phyloP scores from a whole-genome alignment of 2,329 filamentous ascomycete species.

The Penicillium nordicum region DNA sequence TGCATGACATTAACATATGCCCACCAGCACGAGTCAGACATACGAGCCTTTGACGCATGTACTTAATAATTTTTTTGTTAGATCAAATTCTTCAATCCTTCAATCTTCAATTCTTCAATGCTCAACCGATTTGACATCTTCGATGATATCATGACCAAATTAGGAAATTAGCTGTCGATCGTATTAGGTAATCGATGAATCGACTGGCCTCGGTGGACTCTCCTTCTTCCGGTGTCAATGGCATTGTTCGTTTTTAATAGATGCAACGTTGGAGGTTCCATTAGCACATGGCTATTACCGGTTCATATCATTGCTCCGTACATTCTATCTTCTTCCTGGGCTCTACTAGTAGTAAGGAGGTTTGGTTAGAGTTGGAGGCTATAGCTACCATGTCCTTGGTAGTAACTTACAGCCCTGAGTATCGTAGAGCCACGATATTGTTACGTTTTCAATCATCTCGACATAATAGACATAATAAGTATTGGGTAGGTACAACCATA shows the following conservation, averaged over 20 bases:
- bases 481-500: neutral
- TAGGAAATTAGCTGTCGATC: constrained; percentile 1
- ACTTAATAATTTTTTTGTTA: constrained; percentile 2
- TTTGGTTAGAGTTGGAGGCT: neutral
- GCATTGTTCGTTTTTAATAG: neutral
- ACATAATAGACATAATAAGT: neutral
- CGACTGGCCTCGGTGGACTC: neutral
- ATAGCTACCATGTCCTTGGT: neutral
- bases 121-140: neutral
- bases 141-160: constrained; percentile 5
- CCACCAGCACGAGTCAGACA: constrained; percentile 15
- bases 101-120: neutral
- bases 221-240: neutral
- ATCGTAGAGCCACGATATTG: neutral
- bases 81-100: neutral
- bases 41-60: neutral
- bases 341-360: neutral
- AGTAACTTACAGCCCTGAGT: too few relatives aligned
- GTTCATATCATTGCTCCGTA: neutral
- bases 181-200: neutral
- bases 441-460: neutral
- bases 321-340: neutral
- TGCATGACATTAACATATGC: constrained; percentile 1
- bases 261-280: neutral
- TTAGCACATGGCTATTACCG: neutral